These are phyloP conservation scores for Fusarium virguliforme DNA, from an alignment of 2,329 filamentous ascomycete genomes.

Conservation along the genomic window DNA sequence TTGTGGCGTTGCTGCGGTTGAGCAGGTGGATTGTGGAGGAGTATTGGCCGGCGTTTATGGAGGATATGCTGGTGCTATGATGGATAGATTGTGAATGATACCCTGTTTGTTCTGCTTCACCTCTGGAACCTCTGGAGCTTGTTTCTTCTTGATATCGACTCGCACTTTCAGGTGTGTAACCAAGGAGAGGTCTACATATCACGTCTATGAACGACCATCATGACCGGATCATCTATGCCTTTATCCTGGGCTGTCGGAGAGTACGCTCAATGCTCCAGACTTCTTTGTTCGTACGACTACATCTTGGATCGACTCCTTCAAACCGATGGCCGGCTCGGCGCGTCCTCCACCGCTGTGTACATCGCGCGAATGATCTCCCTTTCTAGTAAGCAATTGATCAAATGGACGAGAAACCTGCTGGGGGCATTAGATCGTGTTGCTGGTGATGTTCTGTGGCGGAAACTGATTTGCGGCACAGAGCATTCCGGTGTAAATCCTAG, in stretches of 20 bases:
- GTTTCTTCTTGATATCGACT: neutral
- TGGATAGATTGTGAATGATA: neutral
- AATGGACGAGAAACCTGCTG: neutral
- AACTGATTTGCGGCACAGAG: neutral
- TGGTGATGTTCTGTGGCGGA: neutral
- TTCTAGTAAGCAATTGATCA: neutral
- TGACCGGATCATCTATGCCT: neutral
- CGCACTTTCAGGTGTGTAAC: neutral
- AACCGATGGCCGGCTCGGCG: neutral
- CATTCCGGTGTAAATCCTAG: neutral
- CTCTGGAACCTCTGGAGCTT: neutral
- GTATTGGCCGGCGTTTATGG: constrained; percentile 36
- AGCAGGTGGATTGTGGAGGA: constrained; percentile 25
- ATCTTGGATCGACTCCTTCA: neutral
- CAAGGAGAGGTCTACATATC: neutral
- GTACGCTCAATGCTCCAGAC: neutral
- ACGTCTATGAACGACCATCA: neutral
- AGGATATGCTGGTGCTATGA: constrained; percentile 18
- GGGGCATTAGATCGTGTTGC: neutral
- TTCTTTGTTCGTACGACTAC: neutral
- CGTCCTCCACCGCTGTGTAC: neutral
- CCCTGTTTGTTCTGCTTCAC: neutral
- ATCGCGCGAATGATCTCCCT: neutral
- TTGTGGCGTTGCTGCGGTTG: constrained; percentile 26
- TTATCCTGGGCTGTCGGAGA: neutral